These are phyloP conservation scores for Uronychia setigera DNA, from an alignment of 73 alveolate species.

Conservation along the genomic window DNA sequence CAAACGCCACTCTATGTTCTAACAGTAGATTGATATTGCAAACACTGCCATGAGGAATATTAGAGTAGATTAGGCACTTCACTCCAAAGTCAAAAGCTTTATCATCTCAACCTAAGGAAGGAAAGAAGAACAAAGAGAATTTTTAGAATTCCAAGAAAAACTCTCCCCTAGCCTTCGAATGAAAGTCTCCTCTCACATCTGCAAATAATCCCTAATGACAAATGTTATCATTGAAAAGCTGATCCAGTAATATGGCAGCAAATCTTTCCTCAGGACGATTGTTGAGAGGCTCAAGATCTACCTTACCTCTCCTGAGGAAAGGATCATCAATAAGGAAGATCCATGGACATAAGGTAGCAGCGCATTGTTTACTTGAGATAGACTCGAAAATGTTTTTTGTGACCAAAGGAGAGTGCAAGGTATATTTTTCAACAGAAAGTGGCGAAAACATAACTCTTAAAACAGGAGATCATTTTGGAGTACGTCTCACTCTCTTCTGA, in stretches of 20 bases:
- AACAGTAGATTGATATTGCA: constrained; percentile 54
- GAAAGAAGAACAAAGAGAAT: constrained; percentile 37
- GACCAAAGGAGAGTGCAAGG: constrained; percentile 40
- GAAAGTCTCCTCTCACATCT: constrained; percentile 36
- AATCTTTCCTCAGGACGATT: not conserved
- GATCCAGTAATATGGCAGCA: constrained; percentile 6
- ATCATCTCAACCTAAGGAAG: constrained; percentile 31
- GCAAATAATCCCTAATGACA: not conserved
- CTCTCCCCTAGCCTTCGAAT: constrained; percentile 37
- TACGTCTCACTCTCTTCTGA: not conserved
- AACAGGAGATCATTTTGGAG: constrained; percentile 36
- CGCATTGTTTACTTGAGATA: not conserved
- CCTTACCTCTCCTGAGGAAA: constrained; percentile 33
- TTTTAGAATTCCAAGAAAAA: constrained; percentile 21
- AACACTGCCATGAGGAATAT: constrained; percentile 66
- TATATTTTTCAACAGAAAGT: constrained; percentile 11
- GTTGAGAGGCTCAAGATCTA: constrained; percentile 8
- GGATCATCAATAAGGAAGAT: not conserved
- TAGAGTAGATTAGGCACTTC: constrained; percentile 22
- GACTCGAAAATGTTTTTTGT: constrained; percentile 15
- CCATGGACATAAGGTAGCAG: not conserved
- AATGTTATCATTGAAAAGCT: constrained; percentile 4
- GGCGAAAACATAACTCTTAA: constrained; percentile 6
- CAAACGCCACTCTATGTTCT: constrained; percentile 28
- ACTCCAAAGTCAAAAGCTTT: constrained; percentile 22